Evolutionary conservation across 768 basidiomycete genomes (phyloP).

Genomic region (Cubamyces lactineus): DNA sequence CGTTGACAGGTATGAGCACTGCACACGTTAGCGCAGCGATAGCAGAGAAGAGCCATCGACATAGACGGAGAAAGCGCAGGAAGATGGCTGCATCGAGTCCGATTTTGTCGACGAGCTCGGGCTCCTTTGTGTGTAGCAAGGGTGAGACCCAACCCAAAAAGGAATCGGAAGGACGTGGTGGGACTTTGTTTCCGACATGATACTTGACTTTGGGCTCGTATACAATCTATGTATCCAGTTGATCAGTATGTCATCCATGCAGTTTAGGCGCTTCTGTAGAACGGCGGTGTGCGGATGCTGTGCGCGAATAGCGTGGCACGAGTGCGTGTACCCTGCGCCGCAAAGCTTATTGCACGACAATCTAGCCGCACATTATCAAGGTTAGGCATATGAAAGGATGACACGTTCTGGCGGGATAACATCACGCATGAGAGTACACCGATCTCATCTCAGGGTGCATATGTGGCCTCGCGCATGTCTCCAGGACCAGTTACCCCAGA

Average conservation of each 20-base stretch:
- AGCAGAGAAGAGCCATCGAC: slow-evolving; percentile 69
- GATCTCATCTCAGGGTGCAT: no score
- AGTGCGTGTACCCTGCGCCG: background rate
- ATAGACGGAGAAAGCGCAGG: slow-evolving; percentile 88
- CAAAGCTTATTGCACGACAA: no score
- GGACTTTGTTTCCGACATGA: slow-evolving; percentile 74
- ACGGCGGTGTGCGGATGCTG: background rate
- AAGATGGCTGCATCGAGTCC: slow-evolving; percentile 94
- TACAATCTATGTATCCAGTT: slow-evolving; percentile 56
- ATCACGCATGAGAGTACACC: no score
- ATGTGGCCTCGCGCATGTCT: no score
- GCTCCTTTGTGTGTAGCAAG: slow-evolving; percentile 79
- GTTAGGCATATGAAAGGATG: no score
- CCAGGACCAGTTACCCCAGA: background rate
- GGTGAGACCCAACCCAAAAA: slow-evolving; percentile 91
- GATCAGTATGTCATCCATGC: background rate
- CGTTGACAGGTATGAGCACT: slow-evolving; percentile 85
- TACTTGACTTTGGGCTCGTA: slow-evolving; percentile 96
- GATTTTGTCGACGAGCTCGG: slow-evolving; percentile 84
- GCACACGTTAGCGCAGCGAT: slow-evolving; percentile 68
- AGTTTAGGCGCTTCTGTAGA: background rate
- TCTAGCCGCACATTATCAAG: no score
- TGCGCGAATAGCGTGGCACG: background rate
- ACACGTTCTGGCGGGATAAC: no score
- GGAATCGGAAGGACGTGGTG: slow-evolving; percentile 80